Evolutionary conservation across 805 yeast species (phyloP).

Genomic region (Candida piceae): DNA sequence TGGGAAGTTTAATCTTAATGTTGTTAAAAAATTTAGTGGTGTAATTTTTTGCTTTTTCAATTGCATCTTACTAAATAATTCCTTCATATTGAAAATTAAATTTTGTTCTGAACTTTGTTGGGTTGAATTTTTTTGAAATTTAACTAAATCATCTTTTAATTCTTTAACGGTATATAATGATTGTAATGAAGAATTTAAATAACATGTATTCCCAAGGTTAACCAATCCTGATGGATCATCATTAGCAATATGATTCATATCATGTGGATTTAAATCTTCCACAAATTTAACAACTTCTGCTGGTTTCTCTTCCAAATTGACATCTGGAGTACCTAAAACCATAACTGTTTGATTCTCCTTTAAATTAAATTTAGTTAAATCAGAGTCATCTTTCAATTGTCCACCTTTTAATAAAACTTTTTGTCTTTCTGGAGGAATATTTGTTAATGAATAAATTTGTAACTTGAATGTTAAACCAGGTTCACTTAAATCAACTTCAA

Average conservation of each 20-base stretch:
- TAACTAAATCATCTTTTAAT: slow-evolving; percentile 29
- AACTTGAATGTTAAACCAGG: slow-evolving; percentile 61
- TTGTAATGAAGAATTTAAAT: slow-evolving; percentile 67
- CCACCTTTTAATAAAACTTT: slow-evolving; percentile 89
- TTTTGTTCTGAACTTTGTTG: slow-evolving; percentile 19
- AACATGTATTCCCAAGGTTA: slow-evolving; percentile 75
- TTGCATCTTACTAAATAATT: slow-evolving; percentile 40
- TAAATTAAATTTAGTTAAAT: slow-evolving; percentile 46
- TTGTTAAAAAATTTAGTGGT: slow-evolving; percentile 63
- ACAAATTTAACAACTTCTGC: slow-evolving; percentile 51
- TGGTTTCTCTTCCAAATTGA: slow-evolving; percentile 38
- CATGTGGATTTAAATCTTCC: slow-evolving; percentile 50
- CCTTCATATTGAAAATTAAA: slow-evolving; percentile 33
- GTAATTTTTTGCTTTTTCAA: slow-evolving; percentile 42
- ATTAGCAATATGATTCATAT: slow-evolving; percentile 16
- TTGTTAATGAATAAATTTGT: slow-evolving; percentile 67
- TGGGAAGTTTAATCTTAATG: slow-evolving; percentile 67
- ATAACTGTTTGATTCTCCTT: slow-evolving; percentile 66
- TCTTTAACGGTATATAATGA: slow-evolving; percentile 45
- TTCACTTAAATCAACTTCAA: slow-evolving; percentile 48
- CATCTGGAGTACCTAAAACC: slow-evolving; percentile 87
- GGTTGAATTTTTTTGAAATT: slow-evolving; percentile 14
- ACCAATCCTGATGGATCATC: slow-evolving; percentile 59
- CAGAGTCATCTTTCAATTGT: slow-evolving; percentile 66
- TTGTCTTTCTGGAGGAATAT: slow-evolving; percentile 85